Evolutionary conservation across 768 basidiomycete genomes (phyloP).

Genomic region (Pleurotus tuber-regium): DNA sequence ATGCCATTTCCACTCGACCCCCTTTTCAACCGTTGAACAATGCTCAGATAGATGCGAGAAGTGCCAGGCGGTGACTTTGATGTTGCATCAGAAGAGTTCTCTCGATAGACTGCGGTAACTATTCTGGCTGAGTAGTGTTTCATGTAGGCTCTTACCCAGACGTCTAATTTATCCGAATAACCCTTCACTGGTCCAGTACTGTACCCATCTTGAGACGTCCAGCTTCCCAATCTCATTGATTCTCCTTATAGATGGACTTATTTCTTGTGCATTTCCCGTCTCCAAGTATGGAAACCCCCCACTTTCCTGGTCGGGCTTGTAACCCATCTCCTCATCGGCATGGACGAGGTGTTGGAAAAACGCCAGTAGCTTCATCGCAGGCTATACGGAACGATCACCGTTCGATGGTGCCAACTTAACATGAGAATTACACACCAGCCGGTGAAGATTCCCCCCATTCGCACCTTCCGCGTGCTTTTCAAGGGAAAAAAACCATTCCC

Average conservation of each 20-base stretch:
- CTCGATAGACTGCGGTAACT: too few species aligned
- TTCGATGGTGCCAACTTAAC: not conserved
- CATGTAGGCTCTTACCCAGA: too few species aligned
- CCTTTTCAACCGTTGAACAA: too few species aligned
- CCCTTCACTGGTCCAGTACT: constrained; percentile 33
- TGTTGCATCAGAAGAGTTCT: too few species aligned
- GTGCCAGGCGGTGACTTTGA: too few species aligned
- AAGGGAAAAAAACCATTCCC: constrained; percentile 19
- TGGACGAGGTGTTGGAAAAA: constrained; percentile 25
- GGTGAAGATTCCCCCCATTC: constrained; percentile 9
- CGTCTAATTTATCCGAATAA: too few species aligned
- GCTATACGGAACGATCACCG: constrained; percentile 19
- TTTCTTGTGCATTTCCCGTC: constrained; percentile 23
- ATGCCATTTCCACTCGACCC: too few species aligned
- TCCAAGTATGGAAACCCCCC: constrained; percentile 25
- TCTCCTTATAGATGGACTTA: constrained; percentile 31
- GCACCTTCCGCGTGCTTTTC: constrained; percentile 10
- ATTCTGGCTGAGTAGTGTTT: too few species aligned
- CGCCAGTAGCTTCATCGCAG: constrained; percentile 32
- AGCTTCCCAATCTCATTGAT: constrained; percentile 21
- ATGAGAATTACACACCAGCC: not conserved
- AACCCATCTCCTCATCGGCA: constrained; percentile 15
- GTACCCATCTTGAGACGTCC: constrained; percentile 31
- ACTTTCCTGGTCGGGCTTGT: constrained; percentile 13
- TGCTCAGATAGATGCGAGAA: too few species aligned